Conservation (phyloP, 257 asterid species). For the Fraxinus americana region DNA sequence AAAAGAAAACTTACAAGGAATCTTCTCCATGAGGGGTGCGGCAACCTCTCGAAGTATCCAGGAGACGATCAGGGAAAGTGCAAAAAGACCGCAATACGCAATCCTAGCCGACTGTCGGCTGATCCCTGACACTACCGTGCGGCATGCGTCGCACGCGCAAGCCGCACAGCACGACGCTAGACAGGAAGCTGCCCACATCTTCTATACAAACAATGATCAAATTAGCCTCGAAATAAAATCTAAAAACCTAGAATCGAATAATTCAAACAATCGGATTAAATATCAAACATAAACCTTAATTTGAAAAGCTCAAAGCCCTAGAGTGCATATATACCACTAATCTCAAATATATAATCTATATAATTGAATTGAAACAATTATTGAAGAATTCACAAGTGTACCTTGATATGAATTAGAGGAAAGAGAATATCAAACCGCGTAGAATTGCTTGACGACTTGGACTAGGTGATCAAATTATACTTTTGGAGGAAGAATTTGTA, state of each 20-base stretch:
- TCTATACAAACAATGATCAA: constrained; percentile 34
- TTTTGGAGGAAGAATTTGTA: no score
- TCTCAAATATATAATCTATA: background rate
- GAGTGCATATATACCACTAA: background rate
- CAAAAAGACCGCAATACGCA: constrained; percentile 85
- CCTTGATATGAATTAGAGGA: constrained; percentile 16
- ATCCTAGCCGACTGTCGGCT: constrained; percentile 86
- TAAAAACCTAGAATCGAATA: constrained; percentile 4
- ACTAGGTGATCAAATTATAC: background rate
- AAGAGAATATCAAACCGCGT: constrained; percentile 1
- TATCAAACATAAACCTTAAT: constrained; percentile 7
- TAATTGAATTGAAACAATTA: no score
- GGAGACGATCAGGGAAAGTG: constrained; percentile 70
- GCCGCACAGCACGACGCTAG: constrained; percentile 86
- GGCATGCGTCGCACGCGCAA: constrained; percentile 83
- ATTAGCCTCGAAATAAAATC: constrained; percentile 13
- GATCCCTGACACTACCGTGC: constrained; percentile 75
- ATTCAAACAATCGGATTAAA: constrained; percentile 1
- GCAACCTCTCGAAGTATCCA: constrained; percentile 91
- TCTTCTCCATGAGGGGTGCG: constrained; percentile 83
- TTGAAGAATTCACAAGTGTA: background rate
- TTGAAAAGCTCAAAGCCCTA: constrained; percentile 4
- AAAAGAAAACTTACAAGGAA: constrained; percentile 56
- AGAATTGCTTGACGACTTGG: constrained; percentile 14
- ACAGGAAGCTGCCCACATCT: constrained; percentile 93